Conservation (phyloP, 2,329 filamentous ascomycete species). For the Calonectria henricotiae region DNA sequence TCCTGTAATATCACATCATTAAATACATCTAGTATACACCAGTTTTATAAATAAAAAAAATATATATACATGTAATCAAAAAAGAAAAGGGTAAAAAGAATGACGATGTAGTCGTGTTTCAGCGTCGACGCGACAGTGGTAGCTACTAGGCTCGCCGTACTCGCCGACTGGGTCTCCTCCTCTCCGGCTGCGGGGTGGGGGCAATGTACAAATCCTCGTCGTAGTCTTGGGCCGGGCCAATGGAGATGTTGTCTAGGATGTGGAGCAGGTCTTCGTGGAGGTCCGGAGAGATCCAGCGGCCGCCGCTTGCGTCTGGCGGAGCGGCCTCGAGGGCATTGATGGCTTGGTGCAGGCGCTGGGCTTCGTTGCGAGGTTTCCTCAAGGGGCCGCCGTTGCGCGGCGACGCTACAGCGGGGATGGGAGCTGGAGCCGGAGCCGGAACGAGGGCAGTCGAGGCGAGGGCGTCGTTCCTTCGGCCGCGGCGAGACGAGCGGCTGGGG, state of each 20-base stretch:
- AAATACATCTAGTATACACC: neutral
- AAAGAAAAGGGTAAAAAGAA: neutral
- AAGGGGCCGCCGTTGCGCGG: neutral
- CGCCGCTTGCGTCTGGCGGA: neutral
- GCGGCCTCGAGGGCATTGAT: neutral
- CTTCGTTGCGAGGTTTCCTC: constrained; percentile 14
- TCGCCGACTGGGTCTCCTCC: neutral
- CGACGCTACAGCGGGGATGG: neutral
- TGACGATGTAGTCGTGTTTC: neutral
- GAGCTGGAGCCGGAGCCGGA: neutral
- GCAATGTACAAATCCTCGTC: neutral
- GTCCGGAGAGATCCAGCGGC: constrained; percentile 14
- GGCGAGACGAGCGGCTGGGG: neutral
- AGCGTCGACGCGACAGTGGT: no score
- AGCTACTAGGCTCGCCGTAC: neutral
- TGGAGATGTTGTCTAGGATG: constrained; percentile 3
- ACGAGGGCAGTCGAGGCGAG: neutral
- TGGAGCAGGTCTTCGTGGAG: constrained; percentile 19
- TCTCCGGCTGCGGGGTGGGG: neutral
- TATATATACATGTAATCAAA: no score
- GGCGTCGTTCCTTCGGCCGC: neutral
- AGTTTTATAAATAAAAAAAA: neutral
- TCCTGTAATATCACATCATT: neutral
- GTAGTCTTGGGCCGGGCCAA: neutral
- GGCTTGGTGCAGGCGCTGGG: constrained; percentile 5